Evolutionary conservation across 2,329 filamentous ascomycete species (phyloP), one percentile per base, ranked within the genome.

Genomic region (Diaporthe ampelina): DNA sequence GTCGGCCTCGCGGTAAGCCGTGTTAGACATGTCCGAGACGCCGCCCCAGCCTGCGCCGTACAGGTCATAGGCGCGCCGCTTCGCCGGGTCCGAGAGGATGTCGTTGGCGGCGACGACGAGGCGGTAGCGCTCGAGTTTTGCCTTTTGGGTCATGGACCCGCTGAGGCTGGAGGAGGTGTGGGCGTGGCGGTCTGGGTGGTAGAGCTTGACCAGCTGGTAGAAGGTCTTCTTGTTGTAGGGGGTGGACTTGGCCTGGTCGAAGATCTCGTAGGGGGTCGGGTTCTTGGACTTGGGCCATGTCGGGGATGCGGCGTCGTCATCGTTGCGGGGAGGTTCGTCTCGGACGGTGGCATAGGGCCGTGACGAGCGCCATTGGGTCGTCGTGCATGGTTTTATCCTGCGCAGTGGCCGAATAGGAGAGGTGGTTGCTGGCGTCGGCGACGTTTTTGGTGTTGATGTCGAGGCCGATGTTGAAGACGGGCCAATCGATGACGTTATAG

Each of bases 141-240:
- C 88, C 35, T 90, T 84, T 26, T 89, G 87, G 0, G 94, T 86
- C 17, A 94, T 81, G 10, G 83, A 82, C 76, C 84, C 83, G 77
- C 82, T 82, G 35, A 83, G 76, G 77, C 82, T 82, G 29, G 83
- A 77, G 21, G 81, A 77, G 21, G 81, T 82, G 70, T 86, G 81
- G 75, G 85, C 83, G 74, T 85, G 82, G 9, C 90, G 90, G 83
- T 99, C 97, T 0, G 97, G 97, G 81, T 99, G 97, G 85, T 99
- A 99, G 61, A 97, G 87, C 86, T 98, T 99, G 74, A 97, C 97
- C 70, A 99, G 90, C 80, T 96, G 90, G 83, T 97, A 97, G 88
- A 95, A 99, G 75, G 91, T 91, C 57, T 88, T 85, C 84, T 99
- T 98, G 76, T 90, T 92, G 83, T 99, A 98, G 2, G 91, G 89